phyloP scores from a whole-genome alignment of 2,329 filamentous ascomycete genomes.

The Penicillium oxalicum region DNA sequence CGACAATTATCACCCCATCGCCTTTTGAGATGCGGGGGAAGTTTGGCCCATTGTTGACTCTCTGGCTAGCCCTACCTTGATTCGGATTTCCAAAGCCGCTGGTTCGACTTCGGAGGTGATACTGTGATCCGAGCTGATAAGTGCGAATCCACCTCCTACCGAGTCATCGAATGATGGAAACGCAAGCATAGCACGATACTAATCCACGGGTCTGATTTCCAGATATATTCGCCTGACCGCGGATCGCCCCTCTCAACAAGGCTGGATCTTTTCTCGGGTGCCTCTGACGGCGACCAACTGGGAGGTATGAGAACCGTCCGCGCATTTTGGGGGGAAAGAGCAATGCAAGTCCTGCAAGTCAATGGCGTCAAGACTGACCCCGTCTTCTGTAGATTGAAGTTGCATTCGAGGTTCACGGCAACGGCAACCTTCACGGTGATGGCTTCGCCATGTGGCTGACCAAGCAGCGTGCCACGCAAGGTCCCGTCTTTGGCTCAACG shows the following conservation, averaged over 20 bases:
- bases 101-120: constrained; percentile 98
- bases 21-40: constrained; percentile 2
- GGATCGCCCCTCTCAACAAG: constrained; percentile 81
- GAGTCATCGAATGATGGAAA: no score
- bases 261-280: constrained; percentile 90
- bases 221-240: constrained; percentile 91
- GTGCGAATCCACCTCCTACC: constrained; percentile 23
- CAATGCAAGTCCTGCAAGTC: not conserved
- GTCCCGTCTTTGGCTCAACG: constrained; percentile 78
- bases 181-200: not conserved
- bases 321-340: not conserved
- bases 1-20: constrained; percentile 2
- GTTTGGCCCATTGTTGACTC: constrained; percentile 12
- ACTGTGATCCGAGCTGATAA: constrained; percentile 71
- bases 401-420: constrained; percentile 89
- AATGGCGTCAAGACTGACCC: not conserved
- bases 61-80: constrained; percentile 78
- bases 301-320: constrained; percentile 53
- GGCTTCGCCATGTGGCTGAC: constrained; percentile 98
- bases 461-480: constrained; percentile 74
- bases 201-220: constrained; percentile 1
- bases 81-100: constrained; percentile 95
- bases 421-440: constrained; percentile 86
- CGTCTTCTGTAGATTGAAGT: constrained; percentile 61
- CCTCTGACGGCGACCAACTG: constrained; percentile 97